Percentiles rank a stretch among this genome's conserved stretches.
Evolutionary conservation across 140 eudicot species (phyloP).

Genomic region (Bidens hawaiensis): DNA sequence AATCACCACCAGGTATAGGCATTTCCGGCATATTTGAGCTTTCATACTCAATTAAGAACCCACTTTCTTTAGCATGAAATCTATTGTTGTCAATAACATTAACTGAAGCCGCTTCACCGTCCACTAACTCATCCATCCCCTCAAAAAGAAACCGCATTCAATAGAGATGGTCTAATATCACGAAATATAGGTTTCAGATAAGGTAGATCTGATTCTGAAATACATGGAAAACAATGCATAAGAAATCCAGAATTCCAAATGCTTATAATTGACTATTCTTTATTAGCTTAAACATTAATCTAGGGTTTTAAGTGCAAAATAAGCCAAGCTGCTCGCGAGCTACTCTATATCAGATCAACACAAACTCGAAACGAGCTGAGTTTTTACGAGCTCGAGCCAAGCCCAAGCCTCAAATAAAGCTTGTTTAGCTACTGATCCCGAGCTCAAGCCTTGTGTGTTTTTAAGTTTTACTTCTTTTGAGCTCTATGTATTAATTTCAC

Average conservation of each 20-base stretch:
- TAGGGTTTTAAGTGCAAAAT: conserved; percentile 14
- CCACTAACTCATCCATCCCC: conserved; percentile 61
- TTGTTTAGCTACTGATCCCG: too few relatives aligned
- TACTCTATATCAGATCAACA: too few relatives aligned
- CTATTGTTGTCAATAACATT: conserved; percentile 31
- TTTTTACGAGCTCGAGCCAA: too few relatives aligned
- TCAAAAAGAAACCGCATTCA: conserved; percentile 25
- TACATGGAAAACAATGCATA: not conserved
- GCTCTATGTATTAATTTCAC: too few relatives aligned
- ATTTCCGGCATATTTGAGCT: conserved; percentile 47
- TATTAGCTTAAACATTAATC: conserved; percentile 3
- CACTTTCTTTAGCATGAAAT: conserved; percentile 41
- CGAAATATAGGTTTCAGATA: conserved; percentile 7
- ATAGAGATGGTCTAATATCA: conserved; percentile 2
- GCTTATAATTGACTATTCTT: not conserved
- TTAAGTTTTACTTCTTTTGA: too few relatives aligned
- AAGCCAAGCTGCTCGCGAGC: too few relatives aligned
- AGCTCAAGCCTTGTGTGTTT: too few relatives aligned
- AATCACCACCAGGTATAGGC: conserved; percentile 47
- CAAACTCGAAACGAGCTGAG: too few relatives aligned
- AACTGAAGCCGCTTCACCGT: conserved; percentile 37
- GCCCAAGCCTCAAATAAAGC: too few relatives aligned
- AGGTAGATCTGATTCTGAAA: conserved; percentile 1
- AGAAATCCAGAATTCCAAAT: not conserved
- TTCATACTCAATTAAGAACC: conserved; percentile 28